These are phyloP conservation scores for Paracoccidioides lutzii DNA, from an alignment of 2,329 filamentous ascomycete genomes.

Conservation along the genomic window DNA sequence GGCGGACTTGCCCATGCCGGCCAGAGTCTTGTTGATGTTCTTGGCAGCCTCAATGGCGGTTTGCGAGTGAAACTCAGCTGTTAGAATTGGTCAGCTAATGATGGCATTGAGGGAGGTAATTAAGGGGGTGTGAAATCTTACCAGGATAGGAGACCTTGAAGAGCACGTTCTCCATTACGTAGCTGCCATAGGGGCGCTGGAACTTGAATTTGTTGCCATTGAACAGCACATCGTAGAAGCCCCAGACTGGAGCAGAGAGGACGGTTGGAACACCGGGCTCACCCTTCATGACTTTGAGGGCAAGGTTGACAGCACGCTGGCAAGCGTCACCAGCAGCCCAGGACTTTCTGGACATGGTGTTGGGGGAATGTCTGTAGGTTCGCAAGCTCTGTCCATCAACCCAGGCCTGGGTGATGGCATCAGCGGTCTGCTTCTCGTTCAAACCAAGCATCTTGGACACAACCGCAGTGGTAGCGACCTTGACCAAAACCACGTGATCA, in stretches of 20 bases:
- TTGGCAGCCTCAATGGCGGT: slow-evolving; percentile 92
- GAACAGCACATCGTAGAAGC: slow-evolving; percentile 98
- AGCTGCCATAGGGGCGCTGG: slow-evolving; percentile 91
- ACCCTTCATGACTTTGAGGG: slow-evolving; percentile 79
- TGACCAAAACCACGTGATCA: slow-evolving; percentile 95
- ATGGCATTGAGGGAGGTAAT: background rate
- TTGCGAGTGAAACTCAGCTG: slow-evolving; percentile 95
- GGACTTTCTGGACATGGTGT: slow-evolving; percentile 99
- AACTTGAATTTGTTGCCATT: slow-evolving; percentile 92
- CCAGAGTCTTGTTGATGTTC: slow-evolving; percentile 73
- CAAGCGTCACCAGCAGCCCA: slow-evolving; percentile 98
- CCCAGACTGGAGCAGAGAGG: slow-evolving; percentile 84
- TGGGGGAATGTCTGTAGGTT: slow-evolving; percentile 93
- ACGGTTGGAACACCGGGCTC: slow-evolving; percentile 87
- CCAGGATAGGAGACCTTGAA: slow-evolving; percentile 99
- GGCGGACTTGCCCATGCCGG: slow-evolving; percentile 74
- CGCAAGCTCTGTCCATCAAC: slow-evolving; percentile 91
- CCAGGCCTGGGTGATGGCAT: slow-evolving; percentile 93
- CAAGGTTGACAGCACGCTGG: slow-evolving; percentile 84
- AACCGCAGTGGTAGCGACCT: slow-evolving; percentile 88
- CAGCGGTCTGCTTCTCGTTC: slow-evolving; percentile 77
- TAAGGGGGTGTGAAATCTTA: slow-evolving; percentile 30
- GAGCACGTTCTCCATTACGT: slow-evolving; percentile 99
- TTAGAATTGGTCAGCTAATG: slow-evolving; percentile 13
- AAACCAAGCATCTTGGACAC: slow-evolving; percentile 92